These are phyloP conservation scores for Corylus avellana DNA, from an alignment of 306 rosid genomes.

Conservation along the genomic window DNA sequence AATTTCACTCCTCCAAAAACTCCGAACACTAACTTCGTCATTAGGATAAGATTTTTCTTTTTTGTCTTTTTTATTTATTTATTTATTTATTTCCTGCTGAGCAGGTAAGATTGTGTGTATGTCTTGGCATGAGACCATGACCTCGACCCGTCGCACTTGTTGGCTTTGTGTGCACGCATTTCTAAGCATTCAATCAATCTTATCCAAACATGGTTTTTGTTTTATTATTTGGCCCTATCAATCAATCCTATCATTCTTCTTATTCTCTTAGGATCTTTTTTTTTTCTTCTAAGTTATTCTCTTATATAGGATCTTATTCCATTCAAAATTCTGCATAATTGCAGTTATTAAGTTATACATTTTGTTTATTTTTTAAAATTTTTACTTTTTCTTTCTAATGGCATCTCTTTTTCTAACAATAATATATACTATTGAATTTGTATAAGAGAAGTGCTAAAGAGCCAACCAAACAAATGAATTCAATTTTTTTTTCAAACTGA, in stretches of 20 bases:
- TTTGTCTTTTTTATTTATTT: background rate
- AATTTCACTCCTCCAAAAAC: no score
- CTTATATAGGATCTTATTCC: background rate
- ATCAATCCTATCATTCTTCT: constrained; percentile 29
- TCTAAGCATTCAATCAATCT: constrained; percentile 28
- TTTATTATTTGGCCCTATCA: constrained; percentile 19
- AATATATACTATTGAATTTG: background rate
- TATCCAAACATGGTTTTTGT: constrained; percentile 35
- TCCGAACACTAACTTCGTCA: no score
- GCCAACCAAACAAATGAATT: no score
- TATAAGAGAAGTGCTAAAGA: no score
- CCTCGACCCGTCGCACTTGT: constrained; percentile 10
- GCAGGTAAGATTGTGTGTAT: background rate
- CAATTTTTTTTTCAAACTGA: no score
- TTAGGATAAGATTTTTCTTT: no score
- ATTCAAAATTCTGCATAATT: background rate
- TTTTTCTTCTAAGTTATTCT: background rate
- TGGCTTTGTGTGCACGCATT: constrained; percentile 58
- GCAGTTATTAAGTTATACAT: background rate
- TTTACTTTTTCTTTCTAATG: background rate
- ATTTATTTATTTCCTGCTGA: background rate
- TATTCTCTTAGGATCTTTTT: background rate
- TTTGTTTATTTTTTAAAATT: background rate
- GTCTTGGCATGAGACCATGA: constrained; percentile 14
- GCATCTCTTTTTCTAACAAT: background rate